phyloP scores from a whole-genome alignment of 2,329 filamentous ascomycete genomes.

The Geosmithia putterillii region DNA sequence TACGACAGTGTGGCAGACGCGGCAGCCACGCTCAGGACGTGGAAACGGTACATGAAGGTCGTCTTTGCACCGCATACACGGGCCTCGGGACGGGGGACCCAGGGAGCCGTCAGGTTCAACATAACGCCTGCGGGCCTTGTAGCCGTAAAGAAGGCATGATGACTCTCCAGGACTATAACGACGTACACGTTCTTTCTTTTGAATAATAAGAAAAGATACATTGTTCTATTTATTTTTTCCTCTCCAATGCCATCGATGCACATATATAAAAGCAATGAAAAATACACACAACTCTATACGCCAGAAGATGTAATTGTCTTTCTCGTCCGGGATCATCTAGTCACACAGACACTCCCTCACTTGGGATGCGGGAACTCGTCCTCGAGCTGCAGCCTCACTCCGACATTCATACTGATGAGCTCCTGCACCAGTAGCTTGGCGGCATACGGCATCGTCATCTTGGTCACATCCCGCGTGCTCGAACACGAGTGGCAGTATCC shows the following conservation, averaged over 20 bases:
- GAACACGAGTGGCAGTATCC: conserved; percentile 92
- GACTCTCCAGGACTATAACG: not conserved
- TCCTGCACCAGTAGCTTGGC: conserved; percentile 95
- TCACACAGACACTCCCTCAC: not conserved
- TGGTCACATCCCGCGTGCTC: conserved; percentile 70
- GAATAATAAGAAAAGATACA: not conserved
- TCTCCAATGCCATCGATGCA: not conserved
- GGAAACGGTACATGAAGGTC: conserved; percentile 72
- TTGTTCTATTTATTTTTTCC: not conserved
- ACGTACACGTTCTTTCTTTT: not conserved
- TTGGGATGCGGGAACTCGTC: conserved; percentile 76
- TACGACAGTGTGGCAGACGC: conserved; percentile 27
- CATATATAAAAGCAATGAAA: not conserved
- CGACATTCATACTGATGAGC: conserved; percentile 97
- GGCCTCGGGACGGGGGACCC: conserved; percentile 33
- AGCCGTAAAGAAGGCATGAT: conserved; percentile 10
- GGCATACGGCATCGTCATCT: conserved; percentile 95
- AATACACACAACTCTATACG: not conserved
- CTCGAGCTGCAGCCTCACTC: conserved; percentile 76
- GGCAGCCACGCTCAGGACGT: conserved; percentile 39
- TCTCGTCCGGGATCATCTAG: not conserved
- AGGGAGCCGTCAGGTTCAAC: conserved; percentile 57
- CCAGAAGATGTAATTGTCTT: not conserved
- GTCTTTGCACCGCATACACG: conserved; percentile 74
- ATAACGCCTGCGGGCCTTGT: conserved; percentile 55